These are phyloP conservation scores for Leishmania martiniquensis DNA, from an alignment of 208 protist species.

Conservation along the genomic window DNA sequence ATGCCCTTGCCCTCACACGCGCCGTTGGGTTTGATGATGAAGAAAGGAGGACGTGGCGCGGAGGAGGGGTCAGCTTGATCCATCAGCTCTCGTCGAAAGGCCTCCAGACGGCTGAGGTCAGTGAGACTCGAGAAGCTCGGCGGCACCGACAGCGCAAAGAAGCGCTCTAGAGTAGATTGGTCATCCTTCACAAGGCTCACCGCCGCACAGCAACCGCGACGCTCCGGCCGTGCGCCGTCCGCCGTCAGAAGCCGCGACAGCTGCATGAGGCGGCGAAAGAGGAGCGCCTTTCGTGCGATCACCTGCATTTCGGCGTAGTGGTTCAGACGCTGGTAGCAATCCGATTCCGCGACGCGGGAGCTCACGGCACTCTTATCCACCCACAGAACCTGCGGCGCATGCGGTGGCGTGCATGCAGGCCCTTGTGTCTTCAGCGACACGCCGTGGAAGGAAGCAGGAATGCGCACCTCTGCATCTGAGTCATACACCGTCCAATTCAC, in stretches of 20 bases:
- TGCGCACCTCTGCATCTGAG: slow-evolving; percentile 23
- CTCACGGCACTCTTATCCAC: slow-evolving; percentile 80
- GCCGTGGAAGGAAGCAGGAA: slow-evolving; percentile 48
- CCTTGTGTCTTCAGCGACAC: slow-evolving; percentile 17
- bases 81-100: slow-evolving; percentile 20
- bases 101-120: slow-evolving; percentile 36
- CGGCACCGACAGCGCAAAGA: slow-evolving; percentile 36
- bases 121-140: slow-evolving; percentile 59
- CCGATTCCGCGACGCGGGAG: slow-evolving; percentile 62
- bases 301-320: slow-evolving; percentile 93
- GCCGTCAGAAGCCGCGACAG: not conserved
- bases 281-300: slow-evolving; percentile 89
- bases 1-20: slow-evolving; percentile 87
- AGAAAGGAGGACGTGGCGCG: slow-evolving; percentile 29
- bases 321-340: slow-evolving; percentile 89
- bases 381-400: slow-evolving; percentile 87
- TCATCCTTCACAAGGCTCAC: not conserved
- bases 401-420: slow-evolving; percentile 10
- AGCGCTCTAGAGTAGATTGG: slow-evolving; percentile 3
- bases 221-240: not conserved
- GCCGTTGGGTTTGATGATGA: slow-evolving; percentile 90
- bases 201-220: not conserved
- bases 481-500: slow-evolving; percentile 77
- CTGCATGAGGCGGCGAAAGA: slow-evolving; percentile 88
- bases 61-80: not conserved